Conservation (phyloP, 192 early-diverging fungal genomes). For the Coemansia sp. region DNA sequence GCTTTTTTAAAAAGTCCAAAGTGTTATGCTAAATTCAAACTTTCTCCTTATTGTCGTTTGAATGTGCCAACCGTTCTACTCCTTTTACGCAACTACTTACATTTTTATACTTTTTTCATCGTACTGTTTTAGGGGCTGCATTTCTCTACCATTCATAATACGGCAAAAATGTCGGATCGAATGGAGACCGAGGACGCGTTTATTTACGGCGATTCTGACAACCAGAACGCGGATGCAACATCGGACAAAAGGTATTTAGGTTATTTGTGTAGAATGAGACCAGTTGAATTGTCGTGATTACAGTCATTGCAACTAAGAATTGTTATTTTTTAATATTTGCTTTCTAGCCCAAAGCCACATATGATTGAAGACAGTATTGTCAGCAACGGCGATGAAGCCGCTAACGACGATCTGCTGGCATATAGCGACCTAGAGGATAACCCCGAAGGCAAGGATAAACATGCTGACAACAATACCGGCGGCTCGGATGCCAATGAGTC, state of each 20-base stretch:
- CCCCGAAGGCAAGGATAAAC: neutral
- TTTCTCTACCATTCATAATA: neutral
- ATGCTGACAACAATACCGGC: neutral
- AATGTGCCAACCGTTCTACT: too few relatives aligned
- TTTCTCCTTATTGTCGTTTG: too few relatives aligned
- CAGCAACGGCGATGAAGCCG: neutral
- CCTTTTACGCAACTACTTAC: too few relatives aligned
- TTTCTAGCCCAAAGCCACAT: neutral
- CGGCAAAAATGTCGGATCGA: constrained; percentile 17
- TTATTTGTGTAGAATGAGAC: neutral
- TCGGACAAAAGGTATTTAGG: neutral
- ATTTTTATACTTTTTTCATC: neutral
- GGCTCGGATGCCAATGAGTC: constrained; percentile 1
- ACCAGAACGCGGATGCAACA: constrained; percentile 1
- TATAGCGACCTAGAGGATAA: neutral
- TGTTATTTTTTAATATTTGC: neutral
- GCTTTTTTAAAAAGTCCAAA: too few relatives aligned
- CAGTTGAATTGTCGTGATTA: neutral
- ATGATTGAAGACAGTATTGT: neutral
- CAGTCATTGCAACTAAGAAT: neutral
- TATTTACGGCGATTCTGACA: constrained; percentile 41
- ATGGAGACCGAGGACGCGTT: constrained; percentile 50
- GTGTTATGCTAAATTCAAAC: too few relatives aligned
- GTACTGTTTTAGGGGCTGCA: neutral
- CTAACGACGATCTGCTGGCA: neutral